Percentiles rank a stretch among this genome's conserved stretches.
These are phyloP conservation scores for Pinus tabuliformis DNA, from an alignment of 75 land plant genomes.

Conservation along the genomic window DNA sequence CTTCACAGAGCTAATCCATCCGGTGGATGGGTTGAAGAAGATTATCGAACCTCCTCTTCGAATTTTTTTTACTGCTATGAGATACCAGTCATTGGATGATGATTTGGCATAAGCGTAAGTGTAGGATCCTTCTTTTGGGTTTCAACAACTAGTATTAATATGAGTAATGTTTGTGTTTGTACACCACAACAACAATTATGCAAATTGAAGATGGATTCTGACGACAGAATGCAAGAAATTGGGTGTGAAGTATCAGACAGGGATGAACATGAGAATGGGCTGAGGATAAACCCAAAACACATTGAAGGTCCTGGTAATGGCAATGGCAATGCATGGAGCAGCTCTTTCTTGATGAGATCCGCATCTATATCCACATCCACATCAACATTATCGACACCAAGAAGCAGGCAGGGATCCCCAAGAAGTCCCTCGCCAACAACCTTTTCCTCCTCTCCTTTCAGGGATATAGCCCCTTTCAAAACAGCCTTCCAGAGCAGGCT, in stretches of 20 bases:
- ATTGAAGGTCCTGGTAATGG: too few species aligned
- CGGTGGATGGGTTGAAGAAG: neutral
- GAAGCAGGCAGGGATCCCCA: constrained; percentile 5
- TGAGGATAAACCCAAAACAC: neutral
- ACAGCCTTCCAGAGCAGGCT: neutral
- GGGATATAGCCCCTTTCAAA: constrained; percentile 3
- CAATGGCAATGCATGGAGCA: constrained; percentile 5
- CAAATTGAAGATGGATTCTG: constrained; percentile 6
- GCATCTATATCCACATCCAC: too few species aligned
- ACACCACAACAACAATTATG: neutral
- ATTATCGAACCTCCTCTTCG: too few species aligned
- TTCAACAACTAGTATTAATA: neutral
- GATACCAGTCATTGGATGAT: too few species aligned
- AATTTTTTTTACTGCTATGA: too few species aligned
- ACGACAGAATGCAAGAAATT: neutral
- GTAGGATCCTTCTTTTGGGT: neutral
- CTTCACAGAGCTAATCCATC: neutral
- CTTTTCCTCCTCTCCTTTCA: constrained; percentile 3
- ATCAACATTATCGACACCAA: neutral
- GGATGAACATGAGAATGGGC: neutral
- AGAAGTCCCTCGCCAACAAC: neutral
- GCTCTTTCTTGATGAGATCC: constrained; percentile 1
- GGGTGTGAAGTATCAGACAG: neutral
- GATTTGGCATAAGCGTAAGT: too few species aligned
- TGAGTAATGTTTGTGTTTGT: neutral